phyloP scores from a whole-genome alignment of 1,284 basidiomycete species.

The Fistulina hepatica region DNA sequence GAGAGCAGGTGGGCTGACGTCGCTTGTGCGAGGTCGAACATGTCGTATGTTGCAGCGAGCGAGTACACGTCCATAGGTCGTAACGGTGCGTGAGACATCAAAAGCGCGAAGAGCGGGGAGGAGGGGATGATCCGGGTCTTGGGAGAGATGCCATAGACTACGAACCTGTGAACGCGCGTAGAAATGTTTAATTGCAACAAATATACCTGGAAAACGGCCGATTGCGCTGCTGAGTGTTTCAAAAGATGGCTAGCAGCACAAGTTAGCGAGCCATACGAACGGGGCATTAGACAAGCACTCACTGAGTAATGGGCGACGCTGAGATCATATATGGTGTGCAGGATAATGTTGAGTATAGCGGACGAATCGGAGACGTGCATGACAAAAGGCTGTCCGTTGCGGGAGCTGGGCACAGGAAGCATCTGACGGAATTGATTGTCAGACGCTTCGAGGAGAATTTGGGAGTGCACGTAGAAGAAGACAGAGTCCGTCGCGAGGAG shows the following conservation, averaged over 20 bases:
- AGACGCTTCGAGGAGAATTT: slow-evolving; percentile 38
- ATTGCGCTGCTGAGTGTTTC: slow-evolving; percentile 38
- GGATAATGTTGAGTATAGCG: slow-evolving; percentile 45
- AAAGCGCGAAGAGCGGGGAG: slow-evolving; percentile 27
- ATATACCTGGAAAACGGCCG: slow-evolving; percentile 30
- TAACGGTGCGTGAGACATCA: slow-evolving; percentile 30
- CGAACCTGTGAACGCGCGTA: not conserved
- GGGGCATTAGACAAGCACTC: no score
- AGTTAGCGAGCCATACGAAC: no score
- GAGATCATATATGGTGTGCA: slow-evolving; percentile 50
- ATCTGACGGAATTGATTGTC: slow-evolving; percentile 42
- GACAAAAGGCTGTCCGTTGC: slow-evolving; percentile 31
- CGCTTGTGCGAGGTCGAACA: slow-evolving; percentile 29
- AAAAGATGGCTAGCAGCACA: slow-evolving; percentile 36
- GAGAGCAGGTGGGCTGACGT: slow-evolving; percentile 32
- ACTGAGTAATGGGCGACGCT: slow-evolving; percentile 47
- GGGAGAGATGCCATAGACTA: not conserved
- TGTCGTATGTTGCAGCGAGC: slow-evolving; percentile 28
- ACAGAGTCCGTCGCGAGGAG: slow-evolving; percentile 62
- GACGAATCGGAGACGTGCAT: slow-evolving; percentile 40
- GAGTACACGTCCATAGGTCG: slow-evolving; percentile 32
- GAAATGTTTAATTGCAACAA: no score
- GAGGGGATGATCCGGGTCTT: slow-evolving; percentile 24
- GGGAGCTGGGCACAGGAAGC: slow-evolving; percentile 29
- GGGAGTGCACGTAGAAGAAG: slow-evolving; percentile 59